Percentiles rank a stretch among this genome's conserved stretches.
Evolutionary conservation across 176 grass and related monocot genomes (phyloP).

Genomic region (Phyllostachys edulis): DNA sequence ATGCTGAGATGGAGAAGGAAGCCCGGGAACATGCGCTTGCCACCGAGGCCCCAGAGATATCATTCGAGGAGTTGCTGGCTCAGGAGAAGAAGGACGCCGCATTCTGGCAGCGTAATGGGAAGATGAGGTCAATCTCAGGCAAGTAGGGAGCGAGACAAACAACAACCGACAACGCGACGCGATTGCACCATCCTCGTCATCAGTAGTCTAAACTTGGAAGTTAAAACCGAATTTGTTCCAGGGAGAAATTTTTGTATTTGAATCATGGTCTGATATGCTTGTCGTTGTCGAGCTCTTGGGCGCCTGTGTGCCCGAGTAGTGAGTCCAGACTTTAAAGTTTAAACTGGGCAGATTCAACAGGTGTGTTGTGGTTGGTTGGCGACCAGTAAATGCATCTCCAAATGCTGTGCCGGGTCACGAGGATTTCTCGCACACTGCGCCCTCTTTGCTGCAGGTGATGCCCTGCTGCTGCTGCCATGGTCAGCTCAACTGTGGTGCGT

Average conservation of each 20-base stretch:
- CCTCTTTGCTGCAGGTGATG: neutral
- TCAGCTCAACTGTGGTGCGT: neutral
- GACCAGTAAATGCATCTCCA: neutral
- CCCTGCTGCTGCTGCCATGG: neutral
- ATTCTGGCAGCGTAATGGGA: constrained; percentile 81
- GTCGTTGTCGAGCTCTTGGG: neutral
- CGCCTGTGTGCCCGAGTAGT: constrained; percentile 4
- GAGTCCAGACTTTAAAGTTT: neutral
- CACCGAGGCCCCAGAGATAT: constrained; percentile 52
- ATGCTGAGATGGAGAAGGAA: constrained; percentile 41
- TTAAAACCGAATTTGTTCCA: neutral
- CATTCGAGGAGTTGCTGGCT: constrained; percentile 90
- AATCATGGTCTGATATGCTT: neutral
- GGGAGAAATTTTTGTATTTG: neutral
- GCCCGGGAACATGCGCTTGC: constrained; percentile 13
- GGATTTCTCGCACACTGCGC: neutral
- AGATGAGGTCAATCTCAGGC: constrained; percentile 50
- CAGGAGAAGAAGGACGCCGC: constrained; percentile 83
- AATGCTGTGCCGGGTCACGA: neutral
- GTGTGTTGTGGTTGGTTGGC: neutral
- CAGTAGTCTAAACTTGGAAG: neutral
- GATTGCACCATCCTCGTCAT: neutral
- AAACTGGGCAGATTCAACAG: neutral
- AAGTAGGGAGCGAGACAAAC: constrained; percentile 27
- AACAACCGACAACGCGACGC: neutral